A percentile compares a stretch with the other conserved stretches of the same genome.
Evolutionary conservation across 179 eudicot species (phyloP).

Genomic region (Gypsophila paniculata): DNA sequence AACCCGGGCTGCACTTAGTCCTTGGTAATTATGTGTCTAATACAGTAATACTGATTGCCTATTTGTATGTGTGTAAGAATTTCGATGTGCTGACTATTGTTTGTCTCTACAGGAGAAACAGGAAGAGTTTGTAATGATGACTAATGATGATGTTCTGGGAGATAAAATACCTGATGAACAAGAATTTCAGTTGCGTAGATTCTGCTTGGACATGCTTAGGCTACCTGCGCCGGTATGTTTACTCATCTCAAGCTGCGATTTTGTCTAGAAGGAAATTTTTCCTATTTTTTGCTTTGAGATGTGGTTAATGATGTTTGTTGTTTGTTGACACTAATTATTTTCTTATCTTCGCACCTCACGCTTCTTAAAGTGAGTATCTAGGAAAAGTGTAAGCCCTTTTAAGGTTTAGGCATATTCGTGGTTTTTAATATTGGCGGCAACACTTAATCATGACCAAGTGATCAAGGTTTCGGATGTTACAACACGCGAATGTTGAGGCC

Average conservation of each 20-base stretch:
- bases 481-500: no score
- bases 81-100: background rate
- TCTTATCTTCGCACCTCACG: background rate
- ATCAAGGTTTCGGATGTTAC: no score
- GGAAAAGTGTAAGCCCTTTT: background rate
- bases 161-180: constrained; percentile 74
- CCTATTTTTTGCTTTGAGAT: background rate
- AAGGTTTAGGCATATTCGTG: background rate
- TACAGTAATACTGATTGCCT: background rate
- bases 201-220: constrained; percentile 68
- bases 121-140: constrained; percentile 45
- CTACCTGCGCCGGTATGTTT: constrained; percentile 41
- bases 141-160: constrained; percentile 89
- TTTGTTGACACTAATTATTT: background rate
- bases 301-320: background rate
- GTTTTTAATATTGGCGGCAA: no score
- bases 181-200: constrained; percentile 57
- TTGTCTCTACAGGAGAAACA: constrained; percentile 49
- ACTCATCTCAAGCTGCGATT: constrained; percentile 1
- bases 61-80: background rate
- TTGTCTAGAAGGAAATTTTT: background rate
- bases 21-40: background rate
- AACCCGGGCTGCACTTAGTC: background rate
- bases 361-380: background rate
- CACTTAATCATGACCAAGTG: no score